These are phyloP conservation scores for Calonectria honghensis DNA, from an alignment of 2,329 filamentous ascomycete species.

Conservation along the genomic window DNA sequence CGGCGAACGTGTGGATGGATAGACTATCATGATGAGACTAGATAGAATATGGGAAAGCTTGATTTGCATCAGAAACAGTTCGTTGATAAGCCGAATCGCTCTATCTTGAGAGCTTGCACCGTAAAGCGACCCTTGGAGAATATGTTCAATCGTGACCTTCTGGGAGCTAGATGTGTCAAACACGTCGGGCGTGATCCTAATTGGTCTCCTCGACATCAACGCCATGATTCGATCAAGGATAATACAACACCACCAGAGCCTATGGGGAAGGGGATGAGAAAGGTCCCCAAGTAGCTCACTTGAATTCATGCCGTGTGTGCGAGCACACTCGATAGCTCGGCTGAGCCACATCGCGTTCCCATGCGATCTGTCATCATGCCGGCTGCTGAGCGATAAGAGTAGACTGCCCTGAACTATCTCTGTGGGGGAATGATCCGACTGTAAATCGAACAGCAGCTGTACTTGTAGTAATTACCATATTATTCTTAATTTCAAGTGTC, in stretches of 20 bases:
- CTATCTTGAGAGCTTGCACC: background rate
- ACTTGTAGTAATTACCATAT: background rate
- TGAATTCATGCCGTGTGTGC: background rate
- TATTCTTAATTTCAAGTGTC: background rate
- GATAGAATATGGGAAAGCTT: background rate
- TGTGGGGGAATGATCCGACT: background rate
- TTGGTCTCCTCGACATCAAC: background rate
- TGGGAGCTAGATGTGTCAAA: background rate
- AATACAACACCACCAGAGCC: background rate
- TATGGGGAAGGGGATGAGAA: background rate
- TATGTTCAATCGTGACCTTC: background rate
- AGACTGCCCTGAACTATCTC: background rate
- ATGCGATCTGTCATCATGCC: background rate
- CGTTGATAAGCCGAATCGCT: background rate
- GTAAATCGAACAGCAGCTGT: background rate
- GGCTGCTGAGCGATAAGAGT: background rate
- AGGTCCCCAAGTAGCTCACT: background rate
- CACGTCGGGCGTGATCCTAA: background rate
- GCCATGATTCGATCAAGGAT: background rate
- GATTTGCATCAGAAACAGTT: background rate
- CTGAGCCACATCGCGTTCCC: background rate
- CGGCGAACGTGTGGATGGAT: background rate
- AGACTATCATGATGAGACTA: background rate
- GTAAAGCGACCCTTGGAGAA: background rate
- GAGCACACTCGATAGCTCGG: background rate